phyloP scores from a whole-genome alignment of 75 land plant species.

The Ceratopteris richardii region DNA sequence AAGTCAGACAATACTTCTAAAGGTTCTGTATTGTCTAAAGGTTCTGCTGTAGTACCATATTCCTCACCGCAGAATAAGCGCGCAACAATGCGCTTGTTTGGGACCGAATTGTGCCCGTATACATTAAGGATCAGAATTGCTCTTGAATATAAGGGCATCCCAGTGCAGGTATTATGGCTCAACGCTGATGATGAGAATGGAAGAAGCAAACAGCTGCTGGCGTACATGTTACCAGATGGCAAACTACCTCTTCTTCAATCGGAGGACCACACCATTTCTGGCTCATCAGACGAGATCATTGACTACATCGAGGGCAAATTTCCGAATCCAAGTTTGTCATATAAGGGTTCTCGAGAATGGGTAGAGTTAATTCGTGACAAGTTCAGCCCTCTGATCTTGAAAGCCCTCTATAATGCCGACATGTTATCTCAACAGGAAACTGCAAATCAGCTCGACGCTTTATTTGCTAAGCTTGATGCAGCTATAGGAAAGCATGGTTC shows the following conservation, averaged over 20 bases:
- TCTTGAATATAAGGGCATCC: conserved; percentile 45
- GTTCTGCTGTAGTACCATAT: conserved; percentile 1
- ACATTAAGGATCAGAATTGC: conserved; percentile 57
- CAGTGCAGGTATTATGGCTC: conserved; percentile 22
- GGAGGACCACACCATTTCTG: conserved; percentile 38
- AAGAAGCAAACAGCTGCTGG: conserved; percentile 19
- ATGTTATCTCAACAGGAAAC: conserved; percentile 15
- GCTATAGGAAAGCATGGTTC: conserved; percentile 21
- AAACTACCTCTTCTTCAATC: conserved; percentile 31
- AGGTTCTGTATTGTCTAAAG: background rate
- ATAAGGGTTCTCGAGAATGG: conserved; percentile 22
- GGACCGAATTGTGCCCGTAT: conserved; percentile 31
- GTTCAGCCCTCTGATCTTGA: conserved; percentile 25
- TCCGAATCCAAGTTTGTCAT: conserved; percentile 28
- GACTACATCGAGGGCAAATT: conserved; percentile 45
- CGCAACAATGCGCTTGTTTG: conserved; percentile 24
- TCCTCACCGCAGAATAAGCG: background rate
- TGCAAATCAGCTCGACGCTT: conserved; percentile 15
- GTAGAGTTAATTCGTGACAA: conserved; percentile 33
- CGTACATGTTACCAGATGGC: conserved; percentile 17
- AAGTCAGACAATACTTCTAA: background rate
- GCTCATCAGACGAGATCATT: conserved; percentile 44
- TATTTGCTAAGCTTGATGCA: conserved; percentile 23
- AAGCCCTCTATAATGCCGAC: conserved; percentile 25
- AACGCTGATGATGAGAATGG: conserved; percentile 12